Evolutionary conservation across 257 asterid species (phyloP).

Genomic region (Solanum corneliomulleri): DNA sequence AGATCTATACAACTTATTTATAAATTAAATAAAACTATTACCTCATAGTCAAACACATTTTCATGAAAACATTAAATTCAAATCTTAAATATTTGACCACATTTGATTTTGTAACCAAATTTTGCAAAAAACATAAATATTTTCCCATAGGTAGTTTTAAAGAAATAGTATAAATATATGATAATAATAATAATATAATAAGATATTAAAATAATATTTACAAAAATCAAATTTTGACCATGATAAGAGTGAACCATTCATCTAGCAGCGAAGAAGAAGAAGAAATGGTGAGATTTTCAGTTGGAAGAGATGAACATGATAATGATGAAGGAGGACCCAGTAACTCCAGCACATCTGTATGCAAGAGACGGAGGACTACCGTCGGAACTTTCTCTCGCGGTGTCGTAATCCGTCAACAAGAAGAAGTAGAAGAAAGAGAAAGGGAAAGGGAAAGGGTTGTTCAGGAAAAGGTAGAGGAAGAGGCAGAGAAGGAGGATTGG

Average conservation of each 20-base stretch:
- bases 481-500: too few relatives aligned
- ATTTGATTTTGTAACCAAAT: neutral
- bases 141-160: neutral
- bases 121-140: neutral
- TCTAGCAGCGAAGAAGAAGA: neutral
- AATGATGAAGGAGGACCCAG: neutral
- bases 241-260: neutral
- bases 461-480: too few relatives aligned
- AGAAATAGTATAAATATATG: neutral
- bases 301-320: constrained; percentile 17
- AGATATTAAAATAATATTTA: too few relatives aligned
- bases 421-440: neutral
- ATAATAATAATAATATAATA: too few relatives aligned
- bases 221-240: too few relatives aligned
- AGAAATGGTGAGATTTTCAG: constrained; percentile 45
- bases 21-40: too few relatives aligned
- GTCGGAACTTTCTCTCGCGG: neutral
- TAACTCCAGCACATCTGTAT: neutral
- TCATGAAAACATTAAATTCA: too few relatives aligned
- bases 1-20: too few relatives aligned
- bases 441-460: neutral
- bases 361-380: neutral
- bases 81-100: neutral
- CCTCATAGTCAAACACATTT: too few relatives aligned
- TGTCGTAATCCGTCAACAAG: neutral